Percentiles rank a stretch among this genome's conserved stretches.
Conservation (phyloP, 352 stramenopile genomes). For the Saprolegnia parasitica region DNA sequence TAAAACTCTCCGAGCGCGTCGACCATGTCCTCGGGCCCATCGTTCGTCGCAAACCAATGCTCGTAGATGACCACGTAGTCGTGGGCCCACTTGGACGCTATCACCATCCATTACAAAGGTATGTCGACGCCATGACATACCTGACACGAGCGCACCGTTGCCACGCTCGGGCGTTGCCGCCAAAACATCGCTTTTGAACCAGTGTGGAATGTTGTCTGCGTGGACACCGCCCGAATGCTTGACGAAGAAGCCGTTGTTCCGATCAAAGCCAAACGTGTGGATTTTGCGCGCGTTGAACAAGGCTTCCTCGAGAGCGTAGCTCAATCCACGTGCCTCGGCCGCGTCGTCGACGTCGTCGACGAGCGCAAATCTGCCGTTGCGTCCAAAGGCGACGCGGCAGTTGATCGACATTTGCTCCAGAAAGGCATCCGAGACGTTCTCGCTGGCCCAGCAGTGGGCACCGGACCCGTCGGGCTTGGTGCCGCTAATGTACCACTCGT, state of each 20-base stretch:
- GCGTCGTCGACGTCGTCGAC: too few relatives aligned
- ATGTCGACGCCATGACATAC: too few relatives aligned
- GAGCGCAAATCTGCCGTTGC: conserved; percentile 9
- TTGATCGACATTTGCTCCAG: conserved; percentile 5
- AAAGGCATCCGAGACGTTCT: conserved; percentile 1
- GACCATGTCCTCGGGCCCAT: background rate
- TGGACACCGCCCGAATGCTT: too few relatives aligned
- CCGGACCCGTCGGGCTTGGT: conserved; percentile 9
- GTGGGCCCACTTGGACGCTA: conserved; percentile 6
- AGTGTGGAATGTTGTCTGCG: too few relatives aligned
- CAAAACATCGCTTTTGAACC: too few relatives aligned
- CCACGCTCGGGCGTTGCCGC: background rate
- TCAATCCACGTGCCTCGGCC: too few relatives aligned
- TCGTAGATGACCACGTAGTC: conserved; percentile 16
- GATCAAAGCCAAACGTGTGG: too few relatives aligned
- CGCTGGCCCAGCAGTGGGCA: conserved; percentile 15
- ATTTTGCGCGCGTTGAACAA: too few relatives aligned
- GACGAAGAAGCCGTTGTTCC: too few relatives aligned
- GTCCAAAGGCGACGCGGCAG: conserved; percentile 20
- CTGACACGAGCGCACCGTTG: background rate
- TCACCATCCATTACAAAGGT: background rate
- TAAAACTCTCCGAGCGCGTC: conserved; percentile 8
- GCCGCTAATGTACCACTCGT: conserved; percentile 20
- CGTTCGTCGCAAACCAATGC: background rate
- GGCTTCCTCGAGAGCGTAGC: too few relatives aligned